phyloP scores from a whole-genome alignment of 768 basidiomycete species.

The Stropharia rugosoannulata region DNA sequence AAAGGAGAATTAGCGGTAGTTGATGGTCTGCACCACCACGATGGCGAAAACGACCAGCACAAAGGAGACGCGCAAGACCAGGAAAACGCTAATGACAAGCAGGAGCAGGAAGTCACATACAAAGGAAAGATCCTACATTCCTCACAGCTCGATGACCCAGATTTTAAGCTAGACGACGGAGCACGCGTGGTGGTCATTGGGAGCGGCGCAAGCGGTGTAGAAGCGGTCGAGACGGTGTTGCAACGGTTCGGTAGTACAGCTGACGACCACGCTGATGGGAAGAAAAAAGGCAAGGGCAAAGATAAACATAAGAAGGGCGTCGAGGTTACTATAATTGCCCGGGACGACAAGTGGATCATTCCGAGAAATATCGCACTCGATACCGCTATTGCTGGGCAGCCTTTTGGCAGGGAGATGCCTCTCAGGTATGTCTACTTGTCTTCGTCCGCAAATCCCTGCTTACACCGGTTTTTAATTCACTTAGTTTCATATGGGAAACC shows the following conservation, averaged over 20 bases:
- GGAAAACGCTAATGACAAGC: too few relatives aligned
- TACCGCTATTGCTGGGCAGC: slow-evolving; percentile 45
- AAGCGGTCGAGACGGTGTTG: slow-evolving; percentile 29
- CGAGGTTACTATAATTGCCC: slow-evolving; percentile 35
- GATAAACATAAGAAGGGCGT: slow-evolving; percentile 22
- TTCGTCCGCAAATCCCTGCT: background rate
- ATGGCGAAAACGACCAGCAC: too few relatives aligned
- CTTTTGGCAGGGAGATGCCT: slow-evolving; percentile 53
- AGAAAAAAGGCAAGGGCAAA: background rate
- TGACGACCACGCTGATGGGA: background rate
- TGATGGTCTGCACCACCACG: too few relatives aligned
- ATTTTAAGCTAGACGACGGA: slow-evolving; percentile 26
- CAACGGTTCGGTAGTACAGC: slow-evolving; percentile 22
- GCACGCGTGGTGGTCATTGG: slow-evolving; percentile 47
- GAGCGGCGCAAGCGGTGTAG: slow-evolving; percentile 47
- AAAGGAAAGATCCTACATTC: slow-evolving; percentile 33
- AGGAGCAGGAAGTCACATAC: too few relatives aligned
- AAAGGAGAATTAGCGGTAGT: too few relatives aligned
- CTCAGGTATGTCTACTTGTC: slow-evolving; percentile 29
- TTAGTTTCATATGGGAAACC: slow-evolving; percentile 46
- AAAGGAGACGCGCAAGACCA: too few relatives aligned
- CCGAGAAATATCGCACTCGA: slow-evolving; percentile 47
- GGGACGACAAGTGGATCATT: slow-evolving; percentile 54
- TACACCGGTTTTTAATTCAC: background rate
- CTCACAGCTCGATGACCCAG: slow-evolving; percentile 39